These are phyloP conservation scores for Diophrys sp. DNA, from an alignment of 73 alveolate species.

Conservation along the genomic window DNA sequence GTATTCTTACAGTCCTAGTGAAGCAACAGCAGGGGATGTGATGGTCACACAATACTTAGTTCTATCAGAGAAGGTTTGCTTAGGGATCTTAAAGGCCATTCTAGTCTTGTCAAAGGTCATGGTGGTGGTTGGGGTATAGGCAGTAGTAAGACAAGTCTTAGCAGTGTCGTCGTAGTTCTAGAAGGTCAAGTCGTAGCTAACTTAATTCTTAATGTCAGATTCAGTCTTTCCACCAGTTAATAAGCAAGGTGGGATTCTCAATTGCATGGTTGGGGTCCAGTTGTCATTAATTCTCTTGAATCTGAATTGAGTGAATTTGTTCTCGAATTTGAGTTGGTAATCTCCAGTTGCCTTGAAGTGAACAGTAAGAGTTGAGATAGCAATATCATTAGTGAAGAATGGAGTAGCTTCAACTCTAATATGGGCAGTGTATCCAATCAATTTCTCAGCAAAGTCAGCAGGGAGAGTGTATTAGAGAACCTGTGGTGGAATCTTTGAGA, in stretches of 20 bases:
- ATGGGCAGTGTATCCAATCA: not conserved
- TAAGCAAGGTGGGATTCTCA: not conserved
- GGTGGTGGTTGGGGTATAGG: not conserved
- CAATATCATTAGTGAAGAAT: not conserved
- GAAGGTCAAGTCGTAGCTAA: not conserved
- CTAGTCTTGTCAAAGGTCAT: not conserved
- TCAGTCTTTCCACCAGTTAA: not conserved
- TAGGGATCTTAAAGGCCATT: not conserved
- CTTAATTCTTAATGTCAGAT: not conserved
- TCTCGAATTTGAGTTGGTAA: not conserved
- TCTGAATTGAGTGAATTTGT: not conserved
- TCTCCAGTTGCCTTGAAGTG: not conserved
- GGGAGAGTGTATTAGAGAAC: not conserved
- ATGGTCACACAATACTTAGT: not conserved
- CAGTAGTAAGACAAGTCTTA: not conserved
- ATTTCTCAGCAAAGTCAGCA: not conserved
- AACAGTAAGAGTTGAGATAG: not conserved
- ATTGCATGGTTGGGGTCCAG: not conserved
- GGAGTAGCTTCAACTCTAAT: not conserved
- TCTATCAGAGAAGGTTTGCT: not conserved
- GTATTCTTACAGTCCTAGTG: not conserved
- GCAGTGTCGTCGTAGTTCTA: not conserved
- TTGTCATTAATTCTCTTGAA: not conserved
- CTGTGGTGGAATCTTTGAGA: not conserved
- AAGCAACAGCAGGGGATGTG: not conserved